phyloP scores from a whole-genome alignment of 306 rosid genomes.

The Calophaca sinica region DNA sequence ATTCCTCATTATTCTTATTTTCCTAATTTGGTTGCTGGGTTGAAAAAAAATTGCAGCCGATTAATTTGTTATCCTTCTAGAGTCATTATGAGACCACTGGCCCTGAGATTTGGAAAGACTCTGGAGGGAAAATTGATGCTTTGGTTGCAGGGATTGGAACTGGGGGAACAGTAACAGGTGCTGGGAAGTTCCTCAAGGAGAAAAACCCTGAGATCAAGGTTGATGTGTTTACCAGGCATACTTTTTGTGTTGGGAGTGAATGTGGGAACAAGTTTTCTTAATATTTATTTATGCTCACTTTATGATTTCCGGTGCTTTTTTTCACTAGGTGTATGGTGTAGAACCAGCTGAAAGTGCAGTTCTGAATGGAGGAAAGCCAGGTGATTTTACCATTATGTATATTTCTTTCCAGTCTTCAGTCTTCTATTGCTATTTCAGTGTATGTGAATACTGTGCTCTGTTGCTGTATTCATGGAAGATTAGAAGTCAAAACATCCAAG shows the following conservation, averaged over 20 bases:
- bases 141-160: conserved; percentile 87
- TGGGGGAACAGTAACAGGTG: conserved; percentile 78
- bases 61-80: conserved; percentile 46
- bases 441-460: background rate
- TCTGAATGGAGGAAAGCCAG: conserved; percentile 76
- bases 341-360: conserved; percentile 87
- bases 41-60: background rate
- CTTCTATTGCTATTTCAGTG: background rate
- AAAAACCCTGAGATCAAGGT: conserved; percentile 83
- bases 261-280: background rate
- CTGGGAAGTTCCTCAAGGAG: conserved; percentile 79
- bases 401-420: background rate
- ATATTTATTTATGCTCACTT: conserved; percentile 18
- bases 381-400: conserved; percentile 51
- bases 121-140: conserved; percentile 70
- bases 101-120: conserved; percentile 91
- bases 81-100: conserved; percentile 91
- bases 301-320: background rate
- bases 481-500: background rate
- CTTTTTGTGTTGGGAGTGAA: conserved; percentile 18
- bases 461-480: background rate
- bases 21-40: conserved; percentile 12
- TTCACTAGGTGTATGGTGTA: conserved; percentile 68
- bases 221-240: conserved; percentile 1
- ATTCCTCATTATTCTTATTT: conserved; percentile 16